Evolutionary conservation across 1,139 yeast species (phyloP).

Genomic region (Pichia sp.): DNA sequence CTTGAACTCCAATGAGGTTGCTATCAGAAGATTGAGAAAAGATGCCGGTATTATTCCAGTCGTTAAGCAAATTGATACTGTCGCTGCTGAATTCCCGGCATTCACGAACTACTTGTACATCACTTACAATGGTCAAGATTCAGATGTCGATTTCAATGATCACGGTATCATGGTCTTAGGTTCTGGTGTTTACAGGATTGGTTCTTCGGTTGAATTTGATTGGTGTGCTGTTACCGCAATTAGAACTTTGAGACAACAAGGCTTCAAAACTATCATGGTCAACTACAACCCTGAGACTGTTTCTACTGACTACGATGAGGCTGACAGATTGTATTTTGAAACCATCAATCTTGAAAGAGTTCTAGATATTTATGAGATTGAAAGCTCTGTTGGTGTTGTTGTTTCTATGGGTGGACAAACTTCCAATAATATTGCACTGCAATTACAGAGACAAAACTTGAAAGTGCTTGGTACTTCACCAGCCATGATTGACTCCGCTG

Average conservation of each 20-base stretch:
- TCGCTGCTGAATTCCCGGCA: slow-evolving; percentile 99
- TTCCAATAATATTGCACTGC: slow-evolving; percentile 92
- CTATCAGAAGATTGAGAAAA: slow-evolving; percentile 85
- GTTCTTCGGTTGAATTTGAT: slow-evolving; percentile 97
- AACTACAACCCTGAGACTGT: slow-evolving; percentile 99
- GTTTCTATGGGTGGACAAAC: slow-evolving; percentile 99
- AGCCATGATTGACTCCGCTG: slow-evolving; percentile 97
- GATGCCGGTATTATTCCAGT: slow-evolving; percentile 87
- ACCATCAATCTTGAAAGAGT: slow-evolving; percentile 93
- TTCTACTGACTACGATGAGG: slow-evolving; percentile 97
- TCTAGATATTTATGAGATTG: slow-evolving; percentile 90
- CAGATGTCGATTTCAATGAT: slow-evolving; percentile 81
- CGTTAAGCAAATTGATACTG: slow-evolving; percentile 96
- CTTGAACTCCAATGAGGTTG: slow-evolving; percentile 86
- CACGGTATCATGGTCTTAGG: slow-evolving; percentile 94
- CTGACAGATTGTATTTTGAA: slow-evolving; percentile 94
- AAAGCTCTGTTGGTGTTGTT: slow-evolving; percentile 86
- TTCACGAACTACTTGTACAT: slow-evolving; percentile 90
- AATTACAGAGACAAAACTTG: slow-evolving; percentile 90
- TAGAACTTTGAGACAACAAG: slow-evolving; percentile 85
- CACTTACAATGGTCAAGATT: slow-evolving; percentile 90
- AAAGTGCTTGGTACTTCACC: slow-evolving; percentile 97
- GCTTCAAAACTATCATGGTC: slow-evolving; percentile 90
- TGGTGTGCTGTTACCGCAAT: slow-evolving; percentile 99
- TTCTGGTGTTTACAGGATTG: slow-evolving; percentile 98